Percentiles rank a stretch among this genome's conserved stretches.
These are phyloP conservation scores for Pseudozyma hubeiensis DNA, from an alignment of 1,284 basidiomycete species.

Conservation along the genomic window DNA sequence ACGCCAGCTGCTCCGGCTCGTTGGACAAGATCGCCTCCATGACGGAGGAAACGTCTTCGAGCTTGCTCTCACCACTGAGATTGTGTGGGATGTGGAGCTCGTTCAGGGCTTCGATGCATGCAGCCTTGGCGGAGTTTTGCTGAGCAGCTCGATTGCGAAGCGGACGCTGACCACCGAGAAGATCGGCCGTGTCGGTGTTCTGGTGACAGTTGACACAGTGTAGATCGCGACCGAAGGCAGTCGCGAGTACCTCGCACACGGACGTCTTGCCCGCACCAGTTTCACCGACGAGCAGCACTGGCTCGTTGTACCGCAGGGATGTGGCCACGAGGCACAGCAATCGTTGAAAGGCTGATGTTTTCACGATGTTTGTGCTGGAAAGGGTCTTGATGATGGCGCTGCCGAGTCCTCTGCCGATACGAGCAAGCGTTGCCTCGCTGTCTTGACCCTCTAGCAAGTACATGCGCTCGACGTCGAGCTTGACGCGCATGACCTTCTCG, in stretches of 20 bases:
- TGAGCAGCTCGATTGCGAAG: slow-evolving; percentile 79
- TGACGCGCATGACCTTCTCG: slow-evolving; percentile 88
- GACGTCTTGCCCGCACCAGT: slow-evolving; percentile 98
- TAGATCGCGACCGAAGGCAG: slow-evolving; percentile 76
- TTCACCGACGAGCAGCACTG: slow-evolving; percentile 96
- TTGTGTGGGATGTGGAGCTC: slow-evolving; percentile 25
- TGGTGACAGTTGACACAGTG: slow-evolving; percentile 93
- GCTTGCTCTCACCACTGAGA: slow-evolving; percentile 27
- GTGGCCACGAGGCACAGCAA: slow-evolving; percentile 85
- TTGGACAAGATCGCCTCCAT: slow-evolving; percentile 25
- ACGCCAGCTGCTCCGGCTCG: slow-evolving; percentile 13
- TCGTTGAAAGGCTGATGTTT: slow-evolving; percentile 93
- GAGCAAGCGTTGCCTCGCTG: slow-evolving; percentile 38
- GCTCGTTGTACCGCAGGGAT: slow-evolving; percentile 89
- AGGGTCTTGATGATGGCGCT: slow-evolving; percentile 67
- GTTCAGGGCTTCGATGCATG: slow-evolving; percentile 59
- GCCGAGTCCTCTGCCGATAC: slow-evolving; percentile 47
- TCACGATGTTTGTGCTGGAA: slow-evolving; percentile 75
- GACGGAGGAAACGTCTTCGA: slow-evolving; percentile 41
- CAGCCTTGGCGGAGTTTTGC: slow-evolving; percentile 67
- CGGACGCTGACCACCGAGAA: slow-evolving; percentile 93
- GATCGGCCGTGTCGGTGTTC: slow-evolving; percentile 98
- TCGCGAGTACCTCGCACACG: slow-evolving; percentile 89
- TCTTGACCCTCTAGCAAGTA: slow-evolving; percentile 71
- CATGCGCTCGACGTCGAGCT: slow-evolving; percentile 76